Percentiles rank a stretch among this genome's conserved stretches.
Conservation (phyloP, 345 rosid genomes). For the Brassica cretica region DNA sequence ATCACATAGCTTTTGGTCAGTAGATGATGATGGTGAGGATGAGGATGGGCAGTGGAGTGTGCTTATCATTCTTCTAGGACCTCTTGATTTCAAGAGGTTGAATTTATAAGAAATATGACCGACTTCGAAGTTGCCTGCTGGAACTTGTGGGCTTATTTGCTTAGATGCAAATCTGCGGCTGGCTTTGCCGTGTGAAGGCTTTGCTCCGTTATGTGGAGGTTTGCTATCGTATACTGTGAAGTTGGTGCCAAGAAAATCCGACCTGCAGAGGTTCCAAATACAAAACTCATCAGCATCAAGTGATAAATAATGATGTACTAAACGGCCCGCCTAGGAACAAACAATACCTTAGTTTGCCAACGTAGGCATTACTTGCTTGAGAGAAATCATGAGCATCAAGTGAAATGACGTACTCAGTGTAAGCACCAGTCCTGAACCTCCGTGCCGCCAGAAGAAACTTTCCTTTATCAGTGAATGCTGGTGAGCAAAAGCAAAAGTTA, state of each 20-base stretch:
- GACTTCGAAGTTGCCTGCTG: conserved; percentile 84
- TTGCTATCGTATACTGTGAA: conserved; percentile 86
- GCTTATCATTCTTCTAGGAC: conserved; percentile 96
- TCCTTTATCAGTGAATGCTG: conserved; percentile 79
- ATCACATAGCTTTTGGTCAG: conserved; percentile 35
- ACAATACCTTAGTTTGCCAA: conserved; percentile 84
- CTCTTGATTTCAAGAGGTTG: conserved; percentile 91
- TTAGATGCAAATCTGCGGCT: conserved; percentile 90
- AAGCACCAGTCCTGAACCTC: conserved; percentile 75
- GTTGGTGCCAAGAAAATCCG: conserved; percentile 96
- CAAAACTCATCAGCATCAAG: neutral
- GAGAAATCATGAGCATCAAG: conserved; percentile 86
- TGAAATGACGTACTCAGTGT: conserved; percentile 81
- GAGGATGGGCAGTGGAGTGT: conserved; percentile 54
- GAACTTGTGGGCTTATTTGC: conserved; percentile 91
- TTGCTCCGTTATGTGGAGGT: conserved; percentile 82
- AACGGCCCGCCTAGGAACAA: neutral
- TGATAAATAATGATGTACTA: neutral
- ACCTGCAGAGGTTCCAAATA: conserved; percentile 47
- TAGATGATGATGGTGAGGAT: conserved; percentile 26
- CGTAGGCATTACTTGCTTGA: conserved; percentile 90
- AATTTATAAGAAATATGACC: conserved; percentile 89
- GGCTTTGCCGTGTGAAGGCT: conserved; percentile 70
- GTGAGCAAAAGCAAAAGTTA: neutral
- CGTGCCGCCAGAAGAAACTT: conserved; percentile 95